Evolutionary conservation across 495 filamentous ascomycete genomes (phyloP).

Genomic region (Oidiodendron maius): DNA sequence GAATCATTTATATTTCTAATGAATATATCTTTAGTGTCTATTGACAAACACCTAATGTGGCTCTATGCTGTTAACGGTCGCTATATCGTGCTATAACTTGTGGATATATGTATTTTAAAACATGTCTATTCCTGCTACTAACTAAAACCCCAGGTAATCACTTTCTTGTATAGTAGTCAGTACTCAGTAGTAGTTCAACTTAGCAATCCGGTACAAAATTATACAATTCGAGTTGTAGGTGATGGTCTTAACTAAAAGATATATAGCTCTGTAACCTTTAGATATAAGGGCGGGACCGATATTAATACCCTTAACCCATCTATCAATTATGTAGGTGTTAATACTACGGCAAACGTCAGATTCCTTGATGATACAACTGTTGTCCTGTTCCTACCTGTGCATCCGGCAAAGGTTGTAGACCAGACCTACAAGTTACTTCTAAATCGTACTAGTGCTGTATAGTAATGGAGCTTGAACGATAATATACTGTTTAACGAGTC

Average conservation of each 20-base stretch:
- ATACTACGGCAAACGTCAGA: constrained; percentile 29
- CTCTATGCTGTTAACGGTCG: constrained; percentile 39
- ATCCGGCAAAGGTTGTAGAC: constrained; percentile 35
- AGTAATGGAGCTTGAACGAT: constrained; percentile 41
- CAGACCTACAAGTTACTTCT: constrained; percentile 34
- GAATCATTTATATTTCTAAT: too few relatives aligned
- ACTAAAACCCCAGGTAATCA: constrained; percentile 19
- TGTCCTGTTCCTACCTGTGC: constrained; percentile 34
- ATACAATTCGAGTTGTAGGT: constrained; percentile 33
- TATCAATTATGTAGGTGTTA: constrained; percentile 33
- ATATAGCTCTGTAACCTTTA: constrained; percentile 25
- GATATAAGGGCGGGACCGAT: constrained; percentile 27
- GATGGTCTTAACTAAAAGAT: constrained; percentile 31
- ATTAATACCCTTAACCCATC: constrained; percentile 29
- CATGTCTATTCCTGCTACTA: neutral
- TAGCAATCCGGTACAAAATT: constrained; percentile 26
- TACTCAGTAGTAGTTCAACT: constrained; percentile 35
- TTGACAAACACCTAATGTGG: constrained; percentile 38
- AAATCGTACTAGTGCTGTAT: constrained; percentile 33
- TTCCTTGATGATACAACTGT: constrained; percentile 30
- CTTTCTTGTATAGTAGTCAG: constrained; percentile 34
- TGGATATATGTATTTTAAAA: constrained; percentile 18
- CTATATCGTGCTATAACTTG: constrained; percentile 34
- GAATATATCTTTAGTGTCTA: too few relatives aligned
- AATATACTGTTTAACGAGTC: constrained; percentile 21